Percentiles rank a stretch among this genome's conserved stretches.
Conservation (phyloP, 352 stramenopile genomes). For the Globisporangium carolinianum region DNA sequence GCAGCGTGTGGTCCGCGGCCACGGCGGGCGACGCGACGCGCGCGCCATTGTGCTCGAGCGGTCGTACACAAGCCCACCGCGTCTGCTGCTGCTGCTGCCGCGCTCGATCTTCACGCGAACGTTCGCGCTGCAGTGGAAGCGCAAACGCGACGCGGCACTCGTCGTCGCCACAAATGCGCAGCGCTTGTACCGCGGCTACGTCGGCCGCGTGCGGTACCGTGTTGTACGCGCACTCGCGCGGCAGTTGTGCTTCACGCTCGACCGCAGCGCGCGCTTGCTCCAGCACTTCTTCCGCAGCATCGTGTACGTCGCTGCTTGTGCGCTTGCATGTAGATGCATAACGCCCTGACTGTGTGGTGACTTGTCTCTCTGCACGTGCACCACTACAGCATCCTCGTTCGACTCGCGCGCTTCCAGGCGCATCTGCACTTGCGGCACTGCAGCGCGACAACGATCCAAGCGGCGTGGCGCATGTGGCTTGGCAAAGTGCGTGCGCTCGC, state of each 20-base stretch:
- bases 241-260: constrained; percentile 30
- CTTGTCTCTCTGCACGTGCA: not conserved
- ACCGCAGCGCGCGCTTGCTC: constrained; percentile 33
- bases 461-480: constrained; percentile 74
- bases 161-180: constrained; percentile 33
- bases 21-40: constrained; percentile 27
- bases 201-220: constrained; percentile 29
- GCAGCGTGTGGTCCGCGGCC: constrained; percentile 50
- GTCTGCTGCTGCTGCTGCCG: constrained; percentile 39
- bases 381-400: constrained; percentile 28
- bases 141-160: constrained; percentile 40
- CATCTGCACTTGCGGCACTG: constrained; percentile 25
- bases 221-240: constrained; percentile 17
- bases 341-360: not conserved
- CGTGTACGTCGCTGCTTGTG: constrained; percentile 31
- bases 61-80: constrained; percentile 30
- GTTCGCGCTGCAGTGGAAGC: constrained; percentile 52
- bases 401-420: constrained; percentile 32
- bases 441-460: constrained; percentile 54
- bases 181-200: constrained; percentile 38
- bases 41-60: constrained; percentile 27
- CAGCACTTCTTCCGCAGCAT: constrained; percentile 79
- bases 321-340: not conserved
- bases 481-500: constrained; percentile 45
- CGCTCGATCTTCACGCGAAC: constrained; percentile 49